Percentiles rank a stretch among this genome's conserved stretches.
Evolutionary conservation across 75 land plant genomes (phyloP).

Genomic region (Ceratopteris richardii): DNA sequence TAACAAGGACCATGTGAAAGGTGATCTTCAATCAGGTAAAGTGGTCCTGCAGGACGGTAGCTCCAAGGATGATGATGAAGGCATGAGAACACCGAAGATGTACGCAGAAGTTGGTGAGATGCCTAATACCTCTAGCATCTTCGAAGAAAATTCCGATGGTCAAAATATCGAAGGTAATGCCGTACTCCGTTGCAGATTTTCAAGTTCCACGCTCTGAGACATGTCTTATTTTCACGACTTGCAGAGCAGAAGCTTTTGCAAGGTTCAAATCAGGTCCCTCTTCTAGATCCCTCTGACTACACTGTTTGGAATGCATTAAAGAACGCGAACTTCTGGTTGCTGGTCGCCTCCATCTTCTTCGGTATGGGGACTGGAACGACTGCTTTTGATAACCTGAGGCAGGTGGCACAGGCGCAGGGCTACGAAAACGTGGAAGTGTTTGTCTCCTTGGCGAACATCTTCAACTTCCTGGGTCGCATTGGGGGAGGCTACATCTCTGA

Average conservation of each 20-base stretch:
- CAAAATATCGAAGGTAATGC: too few species aligned
- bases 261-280: neutral
- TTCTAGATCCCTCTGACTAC: conserved; percentile 30
- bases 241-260: neutral
- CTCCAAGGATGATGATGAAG: too few species aligned
- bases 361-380: conserved; percentile 29
- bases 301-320: conserved; percentile 18
- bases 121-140: too few species aligned
- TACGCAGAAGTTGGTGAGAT: too few species aligned
- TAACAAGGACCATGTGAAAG: too few species aligned
- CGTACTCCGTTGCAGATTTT: neutral
- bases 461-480: conserved; percentile 16
- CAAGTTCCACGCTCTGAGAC: neutral
- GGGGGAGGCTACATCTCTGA: neutral
- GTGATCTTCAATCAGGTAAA: too few species aligned
- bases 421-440: conserved; percentile 21
- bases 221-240: neutral
- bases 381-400: conserved; percentile 28
- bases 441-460: conserved; percentile 25
- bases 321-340: too few species aligned
- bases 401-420: conserved; percentile 30
- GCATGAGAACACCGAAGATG: too few species aligned
- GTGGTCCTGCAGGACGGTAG: too few species aligned
- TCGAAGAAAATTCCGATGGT: too few species aligned
- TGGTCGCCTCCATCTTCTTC: conserved; percentile 20